Base-by-base conservation (phyloP, 2,329 filamentous ascomycete species). In the Colletotrichum sp. region DNA sequence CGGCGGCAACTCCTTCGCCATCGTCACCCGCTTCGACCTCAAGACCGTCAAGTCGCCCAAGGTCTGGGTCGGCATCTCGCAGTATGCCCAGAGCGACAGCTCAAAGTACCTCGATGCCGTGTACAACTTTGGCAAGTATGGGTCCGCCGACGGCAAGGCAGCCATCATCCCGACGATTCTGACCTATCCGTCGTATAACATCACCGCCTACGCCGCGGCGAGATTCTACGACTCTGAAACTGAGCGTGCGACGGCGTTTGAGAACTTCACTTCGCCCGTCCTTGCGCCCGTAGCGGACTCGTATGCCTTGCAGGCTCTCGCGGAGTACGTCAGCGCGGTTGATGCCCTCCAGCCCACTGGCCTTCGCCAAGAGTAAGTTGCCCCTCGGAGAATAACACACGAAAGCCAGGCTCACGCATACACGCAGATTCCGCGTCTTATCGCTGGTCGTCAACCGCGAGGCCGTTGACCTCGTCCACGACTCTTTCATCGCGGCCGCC, bases 1-100 rank as follows among this genome's bases (percentile, higher is more conserved):
- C n/a, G 84, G 84, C 26, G 79, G 78, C 3, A 82, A 79, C 71
- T 84, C 84, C 73, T 84, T 85, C 52, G 84, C 82, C 16, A 80
- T 85, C 18, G 83, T 85, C 18, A 84, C 83, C 3, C 79, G 81
- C 12, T 82, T 84, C 67, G 80, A 80, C 12, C 78, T 82, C 12
- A 72, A 76, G 38, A 78, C 79, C 16, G 71, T 80, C 61, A 32
- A 12, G 10, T 67, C 63, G 12, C 34, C 67, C 18, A 68, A 48
- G 67, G 63, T 74, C 15, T 67, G 77, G 77, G 75, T 72, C 16
- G 72, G 77, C 24, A 77, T 75, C 32, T 71, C 74, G 26, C 68
- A 73, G 52, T 78, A 73, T 24, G 65, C 75, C 3, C 61, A 72
- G 61, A 18, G 3, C 12, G 67, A 78, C 28, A 75, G 69, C 34